These are phyloP conservation scores for Cicer yamashitae DNA, from an alignment of 306 rosid species.

Conservation along the genomic window DNA sequence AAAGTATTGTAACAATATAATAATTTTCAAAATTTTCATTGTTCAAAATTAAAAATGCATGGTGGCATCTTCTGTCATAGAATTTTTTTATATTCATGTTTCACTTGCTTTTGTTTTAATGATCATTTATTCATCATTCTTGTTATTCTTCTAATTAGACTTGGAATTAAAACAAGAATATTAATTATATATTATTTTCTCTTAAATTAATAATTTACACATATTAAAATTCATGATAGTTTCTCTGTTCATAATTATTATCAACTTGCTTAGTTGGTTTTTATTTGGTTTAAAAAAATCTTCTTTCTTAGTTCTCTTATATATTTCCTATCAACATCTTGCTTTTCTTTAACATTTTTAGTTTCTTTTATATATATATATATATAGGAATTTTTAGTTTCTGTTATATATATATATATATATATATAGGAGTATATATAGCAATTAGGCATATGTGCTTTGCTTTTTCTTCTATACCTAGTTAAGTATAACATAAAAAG, in stretches of 20 bases:
- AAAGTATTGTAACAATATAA: background rate
- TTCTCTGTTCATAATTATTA: background rate
- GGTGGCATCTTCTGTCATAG: constrained; percentile 19
- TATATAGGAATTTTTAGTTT: background rate
- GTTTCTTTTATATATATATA: background rate
- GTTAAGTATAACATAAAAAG: constrained; percentile 29
- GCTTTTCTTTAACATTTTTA: background rate
- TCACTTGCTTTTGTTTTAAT: background rate
- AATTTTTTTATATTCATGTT: background rate
- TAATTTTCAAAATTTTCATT: background rate
- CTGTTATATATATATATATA: background rate
- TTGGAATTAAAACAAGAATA: background rate
- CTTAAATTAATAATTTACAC: background rate
- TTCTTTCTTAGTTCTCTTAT: background rate
- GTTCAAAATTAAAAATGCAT: constrained; percentile 4
- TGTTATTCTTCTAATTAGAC: background rate
- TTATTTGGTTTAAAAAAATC: background rate
- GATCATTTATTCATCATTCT: background rate
- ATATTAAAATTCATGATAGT: background rate
- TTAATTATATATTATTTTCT: background rate
- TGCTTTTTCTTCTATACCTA: constrained; percentile 13
- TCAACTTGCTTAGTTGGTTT: background rate
- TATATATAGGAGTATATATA: no score
- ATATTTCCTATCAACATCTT: background rate
- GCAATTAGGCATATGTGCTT: constrained; percentile 33